Evolutionary conservation across 371 early-diverging fungal species (phyloP), one percentile per base, ranked within the genome.

Genomic region (Encephalitozoon romaleae): DNA sequence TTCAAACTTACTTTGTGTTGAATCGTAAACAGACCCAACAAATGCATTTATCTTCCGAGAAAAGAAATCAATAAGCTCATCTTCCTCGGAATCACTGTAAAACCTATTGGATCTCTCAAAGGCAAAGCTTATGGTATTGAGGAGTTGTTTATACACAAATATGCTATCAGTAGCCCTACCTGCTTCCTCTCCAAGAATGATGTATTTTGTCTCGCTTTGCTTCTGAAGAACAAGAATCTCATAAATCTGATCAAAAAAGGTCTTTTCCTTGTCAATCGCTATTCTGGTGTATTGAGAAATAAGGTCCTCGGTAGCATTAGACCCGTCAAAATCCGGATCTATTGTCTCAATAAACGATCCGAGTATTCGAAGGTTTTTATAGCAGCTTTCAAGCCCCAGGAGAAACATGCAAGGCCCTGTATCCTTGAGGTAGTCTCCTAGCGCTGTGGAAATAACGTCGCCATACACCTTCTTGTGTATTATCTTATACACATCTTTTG

Each of bases 171-270:
- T 28, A 15, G 15, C n/a, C 3, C 8, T 32, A 6, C n/a, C 43
- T 8, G 73, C 66, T 11, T 30, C 34, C 18, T 65, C 51, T n/a
- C 66, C 71, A 51, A 34, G 45, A 25, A 77, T 41, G 59, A 73
- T 47, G 55, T 80, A 80, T 9, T 28, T 67, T 4, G 30, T 67
- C 8, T 12, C 15, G 30, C 64, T 26, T 15, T 26, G 4, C 28
- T 11, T 72, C 15, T 41, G 41, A 21, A 45, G 30, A n/a, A 77
- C 69, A 28, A 76, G 28, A 30, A 72, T 51, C 2, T 77, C 45
- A 30, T 76, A 80, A 34, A 80, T 68, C 45, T 76, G 55, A 9
- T 67, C 67, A 73, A 80, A 80, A 34, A 45, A 47, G n/a, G 32
- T 18, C 42, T 64, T 77, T 41, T 80, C 81, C 51, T 72, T 72